Percentiles rank a stretch among this genome's conserved stretches.
These are phyloP conservation scores for Penicillium antarcticum DNA, from an alignment of 495 filamentous ascomycete species.

Conservation along the genomic window DNA sequence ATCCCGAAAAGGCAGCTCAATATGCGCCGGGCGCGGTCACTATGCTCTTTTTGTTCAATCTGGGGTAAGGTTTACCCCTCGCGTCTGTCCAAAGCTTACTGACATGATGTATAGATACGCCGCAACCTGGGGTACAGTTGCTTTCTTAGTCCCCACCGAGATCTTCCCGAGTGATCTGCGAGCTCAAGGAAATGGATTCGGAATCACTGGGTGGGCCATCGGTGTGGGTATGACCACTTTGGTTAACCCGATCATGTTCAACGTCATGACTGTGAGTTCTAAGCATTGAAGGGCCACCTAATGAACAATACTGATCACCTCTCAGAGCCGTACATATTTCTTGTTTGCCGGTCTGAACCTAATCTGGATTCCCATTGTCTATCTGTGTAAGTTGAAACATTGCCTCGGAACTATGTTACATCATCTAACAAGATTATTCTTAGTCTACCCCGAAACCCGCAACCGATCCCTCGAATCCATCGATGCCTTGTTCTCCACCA, in stretches of 20 bases:
- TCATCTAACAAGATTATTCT: not conserved
- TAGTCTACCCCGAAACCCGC: constrained; percentile 56
- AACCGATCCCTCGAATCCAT: constrained; percentile 59
- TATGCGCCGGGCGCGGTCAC: constrained; percentile 47
- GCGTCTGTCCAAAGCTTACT: not conserved
- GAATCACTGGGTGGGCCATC: constrained; percentile 56
- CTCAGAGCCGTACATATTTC: constrained; percentile 47
- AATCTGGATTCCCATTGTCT: constrained; percentile 51
- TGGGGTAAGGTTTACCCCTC: constrained; percentile 25
- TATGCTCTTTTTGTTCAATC: constrained; percentile 53
- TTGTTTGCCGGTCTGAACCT: constrained; percentile 52
- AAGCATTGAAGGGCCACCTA: not conserved
- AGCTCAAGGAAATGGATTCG: constrained; percentile 54
- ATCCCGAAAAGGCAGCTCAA: constrained; percentile 25
- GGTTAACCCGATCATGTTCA: constrained; percentile 51
- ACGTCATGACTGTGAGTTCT: constrained; percentile 27
- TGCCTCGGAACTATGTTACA: not conserved
- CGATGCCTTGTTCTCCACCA: constrained; percentile 47
- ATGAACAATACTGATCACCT: constrained; percentile 1
- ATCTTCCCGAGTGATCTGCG: constrained; percentile 51
- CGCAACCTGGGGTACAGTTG: constrained; percentile 54
- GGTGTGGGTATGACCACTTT: constrained; percentile 53
- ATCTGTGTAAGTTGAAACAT: constrained; percentile 28
- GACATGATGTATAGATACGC: constrained; percentile 33
- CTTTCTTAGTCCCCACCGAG: constrained; percentile 52